These are phyloP conservation scores for Trichophyton mentagrophytes DNA, from an alignment of 2,329 filamentous ascomycete species.

Conservation along the genomic window DNA sequence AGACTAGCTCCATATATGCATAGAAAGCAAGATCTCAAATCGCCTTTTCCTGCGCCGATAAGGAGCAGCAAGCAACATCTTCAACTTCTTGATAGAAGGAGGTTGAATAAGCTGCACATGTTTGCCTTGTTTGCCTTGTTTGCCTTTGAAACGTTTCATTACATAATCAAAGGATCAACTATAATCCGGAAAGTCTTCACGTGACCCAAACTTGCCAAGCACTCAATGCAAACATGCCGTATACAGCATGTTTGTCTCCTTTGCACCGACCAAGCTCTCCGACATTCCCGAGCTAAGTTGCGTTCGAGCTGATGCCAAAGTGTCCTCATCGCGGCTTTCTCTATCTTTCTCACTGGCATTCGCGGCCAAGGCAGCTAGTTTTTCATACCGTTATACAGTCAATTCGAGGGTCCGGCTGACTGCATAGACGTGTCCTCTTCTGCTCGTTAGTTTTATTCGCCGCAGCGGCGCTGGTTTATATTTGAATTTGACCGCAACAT, in stretches of 20 bases:
- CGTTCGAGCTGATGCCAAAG: constrained; percentile 12
- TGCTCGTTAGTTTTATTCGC: neutral
- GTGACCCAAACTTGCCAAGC: neutral
- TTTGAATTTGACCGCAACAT: constrained; percentile 8
- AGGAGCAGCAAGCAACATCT: no score
- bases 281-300: neutral
- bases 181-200: neutral
- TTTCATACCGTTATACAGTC: neutral
- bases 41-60: no score
- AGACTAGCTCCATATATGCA: no score
- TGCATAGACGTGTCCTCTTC: constrained; percentile 13
- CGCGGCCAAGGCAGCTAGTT: neutral
- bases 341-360: neutral
- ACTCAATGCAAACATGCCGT: constrained; percentile 7
- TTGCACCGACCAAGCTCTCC: neutral
- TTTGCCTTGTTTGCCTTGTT: neutral
- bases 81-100: no score
- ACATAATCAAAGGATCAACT: neutral
- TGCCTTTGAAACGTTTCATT: neutral
- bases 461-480: neutral
- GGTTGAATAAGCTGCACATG: no score
- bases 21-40: no score
- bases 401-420: neutral
- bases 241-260: constrained; percentile 11
- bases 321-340: constrained; percentile 12